Evolutionary conservation across 2,329 filamentous ascomycete species (phyloP).

Genomic region (Fusarium aywerte): DNA sequence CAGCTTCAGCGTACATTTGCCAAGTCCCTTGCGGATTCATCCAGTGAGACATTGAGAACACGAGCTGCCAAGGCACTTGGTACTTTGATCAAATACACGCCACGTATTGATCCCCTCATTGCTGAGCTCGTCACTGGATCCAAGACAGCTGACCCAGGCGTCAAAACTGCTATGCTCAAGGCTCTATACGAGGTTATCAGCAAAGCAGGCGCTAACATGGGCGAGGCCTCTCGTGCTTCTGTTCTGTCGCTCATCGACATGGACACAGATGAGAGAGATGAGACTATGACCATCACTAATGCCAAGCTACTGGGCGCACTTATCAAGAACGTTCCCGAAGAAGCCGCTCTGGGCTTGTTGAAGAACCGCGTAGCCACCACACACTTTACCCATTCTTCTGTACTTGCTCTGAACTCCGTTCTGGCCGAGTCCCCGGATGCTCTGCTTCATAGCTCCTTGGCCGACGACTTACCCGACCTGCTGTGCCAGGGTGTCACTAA

Average conservation of each 20-base stretch:
- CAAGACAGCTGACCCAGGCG: slow-evolving; percentile 85
- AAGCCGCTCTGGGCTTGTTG: slow-evolving; percentile 68
- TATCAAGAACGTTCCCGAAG: slow-evolving; percentile 83
- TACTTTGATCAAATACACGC: slow-evolving; percentile 94
- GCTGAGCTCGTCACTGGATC: slow-evolving; percentile 93
- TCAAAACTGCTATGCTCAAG: slow-evolving; percentile 96
- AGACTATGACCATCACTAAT: slow-evolving; percentile 86
- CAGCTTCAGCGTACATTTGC: slow-evolving; percentile 97
- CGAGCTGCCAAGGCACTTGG: slow-evolving; percentile 94
- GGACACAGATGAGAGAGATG: slow-evolving; percentile 79
- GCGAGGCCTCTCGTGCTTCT: slow-evolving; percentile 85
- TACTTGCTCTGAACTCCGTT: slow-evolving; percentile 89
- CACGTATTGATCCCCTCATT: slow-evolving; percentile 93
- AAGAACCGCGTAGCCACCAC: slow-evolving; percentile 82
- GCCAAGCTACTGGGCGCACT: slow-evolving; percentile 90
- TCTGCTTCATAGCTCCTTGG: slow-evolving; percentile 72
- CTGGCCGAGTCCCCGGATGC: slow-evolving; percentile 81
- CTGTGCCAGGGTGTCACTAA: slow-evolving; percentile 83
- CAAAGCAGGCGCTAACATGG: slow-evolving; percentile 95
- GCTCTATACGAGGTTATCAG: slow-evolving; percentile 95
- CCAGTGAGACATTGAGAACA: slow-evolving; percentile 86
- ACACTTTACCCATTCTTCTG: slow-evolving; percentile 79
- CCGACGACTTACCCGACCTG: slow-evolving; percentile 78
- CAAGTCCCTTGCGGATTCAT: slow-evolving; percentile 91
- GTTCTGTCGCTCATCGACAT: slow-evolving; percentile 90